phyloP scores from a whole-genome alignment of 1,139 yeast species.

The Nadsonia commutata region DNA sequence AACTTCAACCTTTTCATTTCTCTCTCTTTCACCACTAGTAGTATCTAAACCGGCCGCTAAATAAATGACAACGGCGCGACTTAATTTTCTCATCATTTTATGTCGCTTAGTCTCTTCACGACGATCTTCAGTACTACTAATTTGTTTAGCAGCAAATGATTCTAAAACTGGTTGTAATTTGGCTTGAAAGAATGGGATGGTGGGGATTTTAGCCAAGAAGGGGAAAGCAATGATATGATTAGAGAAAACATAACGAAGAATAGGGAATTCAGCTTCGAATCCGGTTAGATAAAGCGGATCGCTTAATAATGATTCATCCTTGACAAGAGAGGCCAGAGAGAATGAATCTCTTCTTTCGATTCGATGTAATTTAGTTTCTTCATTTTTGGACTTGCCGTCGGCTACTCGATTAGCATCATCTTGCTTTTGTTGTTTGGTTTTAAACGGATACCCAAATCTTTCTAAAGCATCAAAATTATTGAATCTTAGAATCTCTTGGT shows the following conservation, averaged over 20 bases:
- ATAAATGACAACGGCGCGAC: slow-evolving; percentile 47
- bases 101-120: slow-evolving; percentile 62
- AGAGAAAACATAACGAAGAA: slow-evolving; percentile 49
- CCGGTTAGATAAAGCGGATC: neutral
- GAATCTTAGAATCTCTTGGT: slow-evolving; percentile 44
- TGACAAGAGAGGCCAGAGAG: neutral
- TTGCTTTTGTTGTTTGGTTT: slow-evolving; percentile 17
- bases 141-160: slow-evolving; percentile 52
- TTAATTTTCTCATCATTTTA: slow-evolving; percentile 43
- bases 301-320: neutral
- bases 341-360: neutral
- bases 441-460: slow-evolving; percentile 63
- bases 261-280: slow-evolving; percentile 34
- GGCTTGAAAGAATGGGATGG: slow-evolving; percentile 54
- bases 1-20: slow-evolving; percentile 29
- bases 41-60: slow-evolving; percentile 67
- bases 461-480: slow-evolving; percentile 47
- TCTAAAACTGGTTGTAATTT: slow-evolving; percentile 72
- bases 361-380: neutral
- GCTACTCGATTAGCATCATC: too few relatives aligned
- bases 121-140: slow-evolving; percentile 57
- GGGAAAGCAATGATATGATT: slow-evolving; percentile 60
- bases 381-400: neutral
- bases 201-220: slow-evolving; percentile 42
- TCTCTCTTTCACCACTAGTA: slow-evolving; percentile 14